Conservation (phyloP, 768 basidiomycete species). For the Lactarius trivialis region DNA sequence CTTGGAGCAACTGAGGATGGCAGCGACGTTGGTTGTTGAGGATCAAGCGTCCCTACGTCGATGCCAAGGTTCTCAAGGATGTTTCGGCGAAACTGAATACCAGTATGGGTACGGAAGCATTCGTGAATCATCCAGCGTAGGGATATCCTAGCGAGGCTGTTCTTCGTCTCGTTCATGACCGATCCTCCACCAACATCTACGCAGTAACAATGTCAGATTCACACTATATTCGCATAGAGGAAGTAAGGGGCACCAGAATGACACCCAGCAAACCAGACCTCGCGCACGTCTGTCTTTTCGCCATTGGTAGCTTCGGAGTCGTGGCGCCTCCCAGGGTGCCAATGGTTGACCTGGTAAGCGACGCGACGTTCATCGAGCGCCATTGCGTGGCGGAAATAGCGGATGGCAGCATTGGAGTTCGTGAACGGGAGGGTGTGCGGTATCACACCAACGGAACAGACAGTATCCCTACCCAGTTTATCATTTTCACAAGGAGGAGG, state of each 20-base stretch:
- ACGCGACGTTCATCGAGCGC: conserved; percentile 64
- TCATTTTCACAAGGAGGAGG: conserved; percentile 2
- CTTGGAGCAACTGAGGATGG: not conserved
- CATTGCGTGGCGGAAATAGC: conserved; percentile 63
- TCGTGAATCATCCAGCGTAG: conserved; percentile 55
- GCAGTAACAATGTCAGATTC: not conserved
- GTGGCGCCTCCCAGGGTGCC: conserved; percentile 26
- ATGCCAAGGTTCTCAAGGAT: conserved; percentile 30
- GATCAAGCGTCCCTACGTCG: conserved; percentile 24
- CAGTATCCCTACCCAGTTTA: conserved; percentile 53
- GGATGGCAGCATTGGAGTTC: conserved; percentile 50
- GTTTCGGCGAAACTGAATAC: conserved; percentile 34
- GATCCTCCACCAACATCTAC: conserved; percentile 76
- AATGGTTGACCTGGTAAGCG: conserved; percentile 39
- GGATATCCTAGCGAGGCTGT: conserved; percentile 62
- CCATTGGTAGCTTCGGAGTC: conserved; percentile 29
- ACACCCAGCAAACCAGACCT: conserved; percentile 78
- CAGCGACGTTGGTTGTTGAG: conserved; percentile 16
- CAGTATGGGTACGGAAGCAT: conserved; percentile 41
- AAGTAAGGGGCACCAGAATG: conserved; percentile 49
- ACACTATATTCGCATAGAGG: not conserved
- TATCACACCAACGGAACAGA: conserved; percentile 61
- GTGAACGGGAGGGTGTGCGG: conserved; percentile 63
- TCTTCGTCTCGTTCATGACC: conserved; percentile 46
- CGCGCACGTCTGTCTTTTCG: conserved; percentile 50